Conservation (phyloP, 2,329 filamentous ascomycete genomes). For the Sporothrix variecibatus region DNA sequence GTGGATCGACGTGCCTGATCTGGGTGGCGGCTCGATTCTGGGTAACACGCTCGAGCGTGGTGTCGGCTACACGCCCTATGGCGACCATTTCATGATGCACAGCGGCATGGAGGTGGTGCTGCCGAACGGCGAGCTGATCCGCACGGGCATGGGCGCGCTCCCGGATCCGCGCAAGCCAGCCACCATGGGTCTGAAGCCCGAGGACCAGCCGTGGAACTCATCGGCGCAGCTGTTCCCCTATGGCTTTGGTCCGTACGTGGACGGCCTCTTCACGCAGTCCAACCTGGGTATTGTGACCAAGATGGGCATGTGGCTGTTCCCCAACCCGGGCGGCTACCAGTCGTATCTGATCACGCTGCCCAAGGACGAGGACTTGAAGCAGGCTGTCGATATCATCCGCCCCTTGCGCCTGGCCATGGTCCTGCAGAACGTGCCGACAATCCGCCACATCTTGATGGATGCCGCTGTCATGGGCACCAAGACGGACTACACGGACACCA, state of each 20-base stretch:
- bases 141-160: slow-evolving; percentile 52
- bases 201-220: slow-evolving; percentile 39
- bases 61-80: slow-evolving; percentile 49
- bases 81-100: slow-evolving; percentile 44
- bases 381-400: slow-evolving; percentile 43
- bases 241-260: slow-evolving; percentile 44
- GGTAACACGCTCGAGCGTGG: slow-evolving; percentile 51
- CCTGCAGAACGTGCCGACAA: slow-evolving; percentile 49
- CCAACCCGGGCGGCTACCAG: slow-evolving; percentile 40
- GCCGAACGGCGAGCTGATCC: slow-evolving; percentile 46
- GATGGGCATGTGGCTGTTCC: slow-evolving; percentile 51
- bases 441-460: slow-evolving; percentile 44
- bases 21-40: slow-evolving; percentile 47
- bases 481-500: not conserved
- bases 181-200: not conserved
- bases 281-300: slow-evolving; percentile 57
- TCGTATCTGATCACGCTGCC: slow-evolving; percentile 45
- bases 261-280: slow-evolving; percentile 54
- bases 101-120: slow-evolving; percentile 40
- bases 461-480: slow-evolving; percentile 44
- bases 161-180: slow-evolving; percentile 35
- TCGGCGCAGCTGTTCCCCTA: slow-evolving; percentile 44
- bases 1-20: slow-evolving; percentile 47
- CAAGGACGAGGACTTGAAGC: slow-evolving; percentile 40
- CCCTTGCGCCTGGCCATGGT: slow-evolving; percentile 38